Percentiles rank a stretch among this genome's conserved stretches.
These are phyloP conservation scores for Cryphonectria parasitica DNA, from an alignment of 2,329 filamentous ascomycete species.

Conservation along the genomic window DNA sequence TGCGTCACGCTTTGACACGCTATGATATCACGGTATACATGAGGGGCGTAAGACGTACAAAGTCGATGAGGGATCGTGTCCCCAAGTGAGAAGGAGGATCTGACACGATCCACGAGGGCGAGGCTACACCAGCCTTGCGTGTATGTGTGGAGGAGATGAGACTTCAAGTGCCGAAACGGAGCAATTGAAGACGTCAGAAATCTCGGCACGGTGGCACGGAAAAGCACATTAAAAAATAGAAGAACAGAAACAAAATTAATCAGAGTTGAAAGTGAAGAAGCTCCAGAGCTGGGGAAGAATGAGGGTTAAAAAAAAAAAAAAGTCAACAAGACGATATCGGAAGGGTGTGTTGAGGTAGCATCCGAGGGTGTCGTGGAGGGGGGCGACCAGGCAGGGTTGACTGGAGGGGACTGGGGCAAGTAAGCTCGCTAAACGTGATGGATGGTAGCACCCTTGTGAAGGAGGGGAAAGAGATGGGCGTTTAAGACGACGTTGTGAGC, in stretches of 20 bases:
- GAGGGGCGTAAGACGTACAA: not conserved
- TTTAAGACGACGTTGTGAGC: slow-evolving; percentile 19
- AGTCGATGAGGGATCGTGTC: slow-evolving; percentile 3
- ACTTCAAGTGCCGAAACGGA: slow-evolving; percentile 12
- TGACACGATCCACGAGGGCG: slow-evolving; percentile 30
- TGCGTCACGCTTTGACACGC: slow-evolving; percentile 4
- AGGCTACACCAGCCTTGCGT: slow-evolving; percentile 26
- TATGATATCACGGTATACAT: slow-evolving; percentile 18
- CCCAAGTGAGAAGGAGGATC: not conserved
- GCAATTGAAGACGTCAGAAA: slow-evolving; percentile 18
- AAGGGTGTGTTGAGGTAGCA: slow-evolving; percentile 28
- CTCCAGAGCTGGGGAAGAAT: slow-evolving; percentile 17
- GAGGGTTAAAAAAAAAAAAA: slow-evolving; percentile 15
- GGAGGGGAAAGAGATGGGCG: slow-evolving; percentile 25
- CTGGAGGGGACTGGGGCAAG: slow-evolving; percentile 24
- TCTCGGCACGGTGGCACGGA: slow-evolving; percentile 19
- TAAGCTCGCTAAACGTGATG: slow-evolving; percentile 30
- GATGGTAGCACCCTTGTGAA: slow-evolving; percentile 27
- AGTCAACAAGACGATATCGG: slow-evolving; percentile 28
- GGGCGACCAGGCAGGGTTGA: slow-evolving; percentile 22
- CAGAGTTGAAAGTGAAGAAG: slow-evolving; percentile 14
- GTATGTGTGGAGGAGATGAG: slow-evolving; percentile 14
- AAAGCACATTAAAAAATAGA: slow-evolving; percentile 16
- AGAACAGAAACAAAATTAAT: not conserved
- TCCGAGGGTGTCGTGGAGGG: slow-evolving; percentile 24